Base-by-base conservation (phyloP, 306 rosid genomes). In the Rosa rugosa region DNA sequence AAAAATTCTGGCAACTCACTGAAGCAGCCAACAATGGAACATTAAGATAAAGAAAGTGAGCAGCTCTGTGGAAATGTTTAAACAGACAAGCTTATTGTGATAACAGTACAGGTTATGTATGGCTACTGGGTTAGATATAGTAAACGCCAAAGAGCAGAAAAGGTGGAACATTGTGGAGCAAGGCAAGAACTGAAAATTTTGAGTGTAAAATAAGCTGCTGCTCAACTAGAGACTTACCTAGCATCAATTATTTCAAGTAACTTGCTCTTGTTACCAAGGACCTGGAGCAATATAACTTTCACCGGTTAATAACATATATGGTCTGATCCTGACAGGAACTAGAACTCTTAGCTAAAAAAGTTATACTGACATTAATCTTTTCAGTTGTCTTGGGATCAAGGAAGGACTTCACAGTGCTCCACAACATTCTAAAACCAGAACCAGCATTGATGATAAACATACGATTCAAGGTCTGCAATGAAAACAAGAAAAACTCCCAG, bases 391-490 rank as follows among this genome's bases (percentile, higher is more conserved):
- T 93, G 46, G 98, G 98, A 72, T 95, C 99, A 76, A 95, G 92
- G 87, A 95, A 95, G 38, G 97, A 85, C 80, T 91, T 95, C 73
- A 95, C 91, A 0, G 98, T 95, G 90, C 84, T 93, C 99, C 99
- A 93, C 84, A 91, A 76, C 85, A 95, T 91, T 85, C 97, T 90
- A 77, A 95, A 95, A 60, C 99, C 98, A 54, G 98, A 88, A 83
- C 98, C 99, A 73, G 96, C 99, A 81, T 95, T 95, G 90, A 95
- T 93, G 89, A 95, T 95, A 90, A 92, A 93, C 99, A 95, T 93
- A 75, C 96, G 96, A 80, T 87, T 91, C 94, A 93, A 89, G 85
- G 93, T 92, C 99, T 92, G 95, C 89, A 85, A 81, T 65, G 77
- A 46, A 66, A 85, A 77, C 76, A 83, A 76, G 4, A 36, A 36